Evolutionary conservation across 2,329 filamentous ascomycete species (phyloP).

Genomic region (Xylaria sp.): DNA sequence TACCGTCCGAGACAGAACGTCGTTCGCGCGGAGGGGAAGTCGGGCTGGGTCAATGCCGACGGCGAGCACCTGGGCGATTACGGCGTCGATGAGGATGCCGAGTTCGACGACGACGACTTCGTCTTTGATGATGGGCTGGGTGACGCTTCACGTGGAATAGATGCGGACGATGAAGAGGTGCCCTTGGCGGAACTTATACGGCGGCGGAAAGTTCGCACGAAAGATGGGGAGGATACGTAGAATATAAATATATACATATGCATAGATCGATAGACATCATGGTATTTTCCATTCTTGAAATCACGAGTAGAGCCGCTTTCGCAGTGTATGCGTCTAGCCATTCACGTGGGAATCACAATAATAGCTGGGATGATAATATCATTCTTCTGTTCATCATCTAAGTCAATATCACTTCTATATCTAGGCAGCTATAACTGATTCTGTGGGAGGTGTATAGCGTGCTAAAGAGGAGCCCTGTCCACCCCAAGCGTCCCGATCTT

Average conservation of each 20-base stretch:
- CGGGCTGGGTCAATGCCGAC: slow-evolving; percentile 77
- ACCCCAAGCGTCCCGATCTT: background rate
- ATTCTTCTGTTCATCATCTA: slow-evolving; percentile 17
- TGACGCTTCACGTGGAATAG: slow-evolving; percentile 40
- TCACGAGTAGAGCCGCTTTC: background rate
- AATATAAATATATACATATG: background rate
- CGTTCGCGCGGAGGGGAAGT: slow-evolving; percentile 57
- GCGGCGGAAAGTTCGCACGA: slow-evolving; percentile 57
- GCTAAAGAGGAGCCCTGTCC: background rate
- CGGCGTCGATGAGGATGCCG: slow-evolving; percentile 80
- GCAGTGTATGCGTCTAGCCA: background rate
- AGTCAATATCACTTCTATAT: slow-evolving; percentile 18
- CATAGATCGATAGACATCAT: background rate
- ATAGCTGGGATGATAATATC: background rate
- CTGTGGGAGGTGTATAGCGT: background rate
- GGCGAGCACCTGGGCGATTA: slow-evolving; percentile 80
- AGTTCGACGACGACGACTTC: slow-evolving; percentile 51
- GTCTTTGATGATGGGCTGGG: slow-evolving; percentile 13
- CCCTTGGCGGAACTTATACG: slow-evolving; percentile 75
- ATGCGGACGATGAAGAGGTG: slow-evolving; percentile 56
- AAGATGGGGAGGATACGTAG: slow-evolving; percentile 47
- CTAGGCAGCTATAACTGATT: slow-evolving; percentile 2
- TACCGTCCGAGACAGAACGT: slow-evolving; percentile 9
- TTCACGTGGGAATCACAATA: background rate
- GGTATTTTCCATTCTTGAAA: background rate